Base-by-base conservation (phyloP, 2,329 filamentous ascomycete species). In the Aspergillus niger region DNA sequence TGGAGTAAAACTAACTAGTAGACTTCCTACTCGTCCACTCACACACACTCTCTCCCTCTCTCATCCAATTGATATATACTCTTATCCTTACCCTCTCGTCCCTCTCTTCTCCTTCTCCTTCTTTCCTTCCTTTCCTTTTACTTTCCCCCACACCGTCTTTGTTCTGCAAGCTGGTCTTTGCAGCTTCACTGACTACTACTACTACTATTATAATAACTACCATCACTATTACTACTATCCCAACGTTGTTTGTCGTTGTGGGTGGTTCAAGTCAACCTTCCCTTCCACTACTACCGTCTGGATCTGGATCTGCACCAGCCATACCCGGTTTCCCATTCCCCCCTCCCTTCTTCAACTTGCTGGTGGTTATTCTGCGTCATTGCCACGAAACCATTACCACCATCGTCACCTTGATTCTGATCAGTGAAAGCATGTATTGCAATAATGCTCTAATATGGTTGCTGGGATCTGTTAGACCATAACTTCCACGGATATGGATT, bases 401-500 rank as follows among this genome's bases (percentile, higher is more conserved):
- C 43, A 32, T 59, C 50, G 50, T 26, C 53, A 56, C 41, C 53
- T 56, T 48, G 24, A 47, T 22, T 26, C 11, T 17, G 30, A 39
- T 51, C 57, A 63, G 63, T 60, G 67, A 66, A 68, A 72, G 69
- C 66, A 76, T 76, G 73, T 67, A 68, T 68, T 68, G 67, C 65
- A 63, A 71, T 64, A 61, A 74, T 75, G 69, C 67, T 60, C 57
- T 75, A 67, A 70, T 64, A 59, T 67, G 65, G 63, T 67, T 65
- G 63, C 59, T 65, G 58, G 64, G 67, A 63, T 61, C 57, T 67
- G 63, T 59, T 66, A 65, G 63, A 68, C 65, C 61, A 61, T 72
- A 67, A 73, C 67, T 63, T 64, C 63, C 47, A 61, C 65, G 59
- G 65, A 66, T 59, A 80, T 80, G 77, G 77, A 80, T 75, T 79